These are phyloP conservation scores for Psidium friedrichsthalianum DNA, from an alignment of 345 rosid genomes.

Conservation along the genomic window DNA sequence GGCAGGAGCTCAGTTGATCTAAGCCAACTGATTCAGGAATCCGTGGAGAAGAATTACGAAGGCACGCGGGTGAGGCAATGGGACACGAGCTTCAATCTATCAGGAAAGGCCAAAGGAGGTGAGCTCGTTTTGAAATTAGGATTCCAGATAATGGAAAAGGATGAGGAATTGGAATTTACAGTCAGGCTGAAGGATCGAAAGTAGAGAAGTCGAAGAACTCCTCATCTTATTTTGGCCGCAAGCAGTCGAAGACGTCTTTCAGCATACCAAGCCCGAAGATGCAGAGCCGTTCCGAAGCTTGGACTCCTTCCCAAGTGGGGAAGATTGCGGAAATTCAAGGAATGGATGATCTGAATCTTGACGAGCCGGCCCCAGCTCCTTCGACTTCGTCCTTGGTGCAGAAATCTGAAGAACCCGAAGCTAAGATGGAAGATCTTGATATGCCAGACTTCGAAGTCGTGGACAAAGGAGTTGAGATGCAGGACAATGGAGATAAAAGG, in stretches of 20 bases:
- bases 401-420: slow-evolving; percentile 32
- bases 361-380: slow-evolving; percentile 51
- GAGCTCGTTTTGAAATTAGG: slow-evolving; percentile 70
- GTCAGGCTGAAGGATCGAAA: slow-evolving; percentile 45
- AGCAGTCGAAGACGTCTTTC: slow-evolving; percentile 74
- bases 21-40: slow-evolving; percentile 61
- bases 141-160: slow-evolving; percentile 93
- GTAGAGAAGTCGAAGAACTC: slow-evolving; percentile 24
- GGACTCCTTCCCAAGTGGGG: slow-evolving; percentile 46
- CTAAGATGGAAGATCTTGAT: slow-evolving; percentile 46
- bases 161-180: slow-evolving; percentile 74
- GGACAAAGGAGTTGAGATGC: slow-evolving; percentile 83
- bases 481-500: slow-evolving; percentile 24
- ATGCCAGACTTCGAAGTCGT: slow-evolving; percentile 77
- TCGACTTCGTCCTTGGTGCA: slow-evolving; percentile 1
- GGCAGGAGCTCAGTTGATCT: slow-evolving; percentile 62
- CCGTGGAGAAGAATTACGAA: slow-evolving; percentile 61
- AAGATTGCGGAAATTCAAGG: slow-evolving; percentile 44
- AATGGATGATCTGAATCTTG: slow-evolving; percentile 82
- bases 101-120: slow-evolving; percentile 92
- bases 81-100: slow-evolving; percentile 62
- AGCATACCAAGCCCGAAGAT: slow-evolving; percentile 85
- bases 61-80: slow-evolving; percentile 86
- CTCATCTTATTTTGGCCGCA: slow-evolving; percentile 49
- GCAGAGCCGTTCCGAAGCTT: slow-evolving; percentile 42